Evolutionary conservation across 2,329 filamentous ascomycete genomes (phyloP), one percentile per base, ranked within the genome.

Genomic region (Colletotrichum spaethianum): DNA sequence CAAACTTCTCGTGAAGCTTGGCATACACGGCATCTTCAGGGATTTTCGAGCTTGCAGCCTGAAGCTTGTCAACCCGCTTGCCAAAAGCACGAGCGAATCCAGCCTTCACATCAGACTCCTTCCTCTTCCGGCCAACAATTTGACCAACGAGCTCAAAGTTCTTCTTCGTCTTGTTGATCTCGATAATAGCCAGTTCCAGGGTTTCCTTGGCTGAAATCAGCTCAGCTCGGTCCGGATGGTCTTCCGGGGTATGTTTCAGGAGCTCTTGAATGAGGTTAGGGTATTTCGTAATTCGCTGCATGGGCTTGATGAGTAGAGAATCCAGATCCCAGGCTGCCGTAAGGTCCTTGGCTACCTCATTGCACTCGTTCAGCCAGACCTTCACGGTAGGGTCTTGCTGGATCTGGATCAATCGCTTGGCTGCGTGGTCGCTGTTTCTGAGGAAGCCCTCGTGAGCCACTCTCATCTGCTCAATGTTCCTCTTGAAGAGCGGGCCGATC

Each of bases 121-220:
- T 97, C 75, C 93, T 91, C 80, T 96, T 96, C 68, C 94, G 89
- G 69, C 92, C 88, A 38, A 98, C 94, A 68, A 97, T 95, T 82
- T 97, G 93, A 4, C 94, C 95, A 31, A 98, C 94, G 57, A 97
- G 90, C 81, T 98, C 94, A 71, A 96, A 95, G 64, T 97, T 95
- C 83, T 96, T 97, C 85, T 98, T 98, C 66, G 95, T 92, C 80
- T 97, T 95, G 83, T 99, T 98, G 81, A 98, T 98, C 73, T 96
- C 93, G 64, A 93, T 89, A 28, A 94, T 90, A 12, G 95, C 93
- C 46, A 87, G 88, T 75, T 93, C 90, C 16, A 92, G 79, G 4
- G 83, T 81, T 1, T 83, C 83, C 74, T 87, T 87, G 42, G 89
- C 88, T 5, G 80, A 79, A 62, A 86, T 74, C 42, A 99, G 88